phyloP scores from a whole-genome alignment of 306 rosid species.

The Casuarina equisetifolia region DNA sequence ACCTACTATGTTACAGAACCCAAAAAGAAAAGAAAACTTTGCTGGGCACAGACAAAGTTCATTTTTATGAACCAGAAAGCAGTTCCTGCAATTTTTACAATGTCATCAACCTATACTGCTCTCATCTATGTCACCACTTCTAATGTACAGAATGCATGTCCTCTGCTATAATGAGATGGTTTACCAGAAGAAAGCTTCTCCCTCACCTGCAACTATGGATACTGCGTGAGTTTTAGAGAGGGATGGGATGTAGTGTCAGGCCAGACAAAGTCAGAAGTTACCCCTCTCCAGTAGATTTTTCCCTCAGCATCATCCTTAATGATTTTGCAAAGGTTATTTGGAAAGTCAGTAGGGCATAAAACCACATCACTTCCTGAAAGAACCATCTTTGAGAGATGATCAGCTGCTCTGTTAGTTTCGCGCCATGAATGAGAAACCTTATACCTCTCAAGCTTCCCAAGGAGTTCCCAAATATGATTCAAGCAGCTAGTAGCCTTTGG shows the following conservation, averaged over 20 bases:
- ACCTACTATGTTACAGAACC: neutral
- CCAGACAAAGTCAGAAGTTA: conserved; percentile 18
- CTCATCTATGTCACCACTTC: neutral
- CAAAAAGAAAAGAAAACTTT: neutral
- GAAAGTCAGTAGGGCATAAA: conserved; percentile 55
- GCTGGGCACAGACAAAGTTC: neutral
- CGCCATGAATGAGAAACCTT: conserved; percentile 65
- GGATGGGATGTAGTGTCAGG: neutral
- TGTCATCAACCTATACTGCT: neutral
- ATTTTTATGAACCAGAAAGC: neutral
- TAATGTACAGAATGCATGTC: neutral
- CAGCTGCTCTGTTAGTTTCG: conserved; percentile 67
- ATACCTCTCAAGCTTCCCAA: conserved; percentile 39
- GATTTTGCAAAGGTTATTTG: conserved; percentile 41
- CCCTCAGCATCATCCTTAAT: conserved; percentile 59
- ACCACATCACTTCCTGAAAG: conserved; percentile 41
- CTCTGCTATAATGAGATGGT: neutral
- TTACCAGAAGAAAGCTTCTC: neutral
- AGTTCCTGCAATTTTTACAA: neutral
- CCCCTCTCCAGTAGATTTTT: conserved; percentile 43
- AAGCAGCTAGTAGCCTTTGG: conserved; percentile 40
- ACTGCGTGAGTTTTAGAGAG: neutral
- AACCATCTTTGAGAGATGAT: conserved; percentile 65
- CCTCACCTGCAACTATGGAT: neutral
- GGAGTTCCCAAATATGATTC: conserved; percentile 42